Conservation (phyloP, 2,329 filamentous ascomycete species). For the Exophiala viscosa region DNA sequence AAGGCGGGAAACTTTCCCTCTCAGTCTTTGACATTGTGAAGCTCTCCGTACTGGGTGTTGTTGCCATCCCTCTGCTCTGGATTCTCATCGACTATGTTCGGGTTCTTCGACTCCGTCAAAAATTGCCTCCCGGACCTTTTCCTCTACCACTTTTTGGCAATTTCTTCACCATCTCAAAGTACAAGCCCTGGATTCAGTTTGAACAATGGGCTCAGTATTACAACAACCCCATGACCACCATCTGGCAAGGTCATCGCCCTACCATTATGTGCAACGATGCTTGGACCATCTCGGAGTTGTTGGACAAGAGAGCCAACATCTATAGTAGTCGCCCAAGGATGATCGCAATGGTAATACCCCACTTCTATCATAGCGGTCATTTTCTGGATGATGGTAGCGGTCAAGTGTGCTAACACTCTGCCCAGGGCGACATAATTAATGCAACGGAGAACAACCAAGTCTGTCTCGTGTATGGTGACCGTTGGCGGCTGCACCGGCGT, state of each 20-base stretch:
- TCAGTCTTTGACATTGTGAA: background rate
- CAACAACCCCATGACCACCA: slow-evolving; percentile 50
- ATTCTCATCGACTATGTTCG: slow-evolving; percentile 27
- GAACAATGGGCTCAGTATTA: slow-evolving; percentile 51
- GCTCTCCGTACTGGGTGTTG: background rate
- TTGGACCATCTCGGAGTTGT: slow-evolving; percentile 32
- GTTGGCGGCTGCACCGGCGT: slow-evolving; percentile 44
- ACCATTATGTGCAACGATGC: slow-evolving; percentile 37
- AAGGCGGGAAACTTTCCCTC: background rate
- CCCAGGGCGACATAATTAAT: slow-evolving; percentile 30
- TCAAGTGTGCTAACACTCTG: too few species aligned
- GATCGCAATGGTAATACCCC: slow-evolving; percentile 2
- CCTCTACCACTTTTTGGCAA: slow-evolving; percentile 55
- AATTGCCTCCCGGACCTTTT: slow-evolving; percentile 52
- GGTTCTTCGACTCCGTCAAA: slow-evolving; percentile 28
- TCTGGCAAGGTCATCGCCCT: slow-evolving; percentile 49
- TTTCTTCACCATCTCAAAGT: slow-evolving; percentile 52
- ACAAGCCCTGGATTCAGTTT: slow-evolving; percentile 58
- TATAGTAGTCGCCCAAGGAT: slow-evolving; percentile 33
- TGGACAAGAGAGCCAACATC: slow-evolving; percentile 34
- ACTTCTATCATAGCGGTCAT: background rate
- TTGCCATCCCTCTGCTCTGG: slow-evolving; percentile 11
- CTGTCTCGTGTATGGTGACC: slow-evolving; percentile 39
- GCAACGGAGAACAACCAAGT: slow-evolving; percentile 43
- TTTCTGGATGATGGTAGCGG: too few species aligned